Base-by-base conservation (phyloP, 106 monocot genomes). In the Dendrobium huoshanense region DNA sequence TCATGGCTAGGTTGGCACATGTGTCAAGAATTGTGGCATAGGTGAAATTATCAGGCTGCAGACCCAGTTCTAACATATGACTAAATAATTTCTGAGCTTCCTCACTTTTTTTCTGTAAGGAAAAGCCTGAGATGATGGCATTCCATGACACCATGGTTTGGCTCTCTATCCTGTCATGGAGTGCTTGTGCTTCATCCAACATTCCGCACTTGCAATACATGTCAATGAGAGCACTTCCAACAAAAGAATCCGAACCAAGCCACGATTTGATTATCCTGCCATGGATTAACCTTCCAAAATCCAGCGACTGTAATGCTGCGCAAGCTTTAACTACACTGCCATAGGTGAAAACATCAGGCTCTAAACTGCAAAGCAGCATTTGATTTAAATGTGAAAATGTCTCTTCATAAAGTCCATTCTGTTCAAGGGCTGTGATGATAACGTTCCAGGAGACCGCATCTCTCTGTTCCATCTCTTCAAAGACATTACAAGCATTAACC, bases 321-420 rank as follows among this genome's bases (percentile, higher is more conserved):
- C 97, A 98, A 83, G 94, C 92, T 84, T 98, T 98, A n/a, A 98
- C 87, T 64, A 91, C 91, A 77, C 91, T 94, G 31, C 97, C 97
- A 79, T 88, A 98, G 55, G 97, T 98, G 85, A 98, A 98, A 55
- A 85, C 94, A 82, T 98, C 90, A 27, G 97, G 94, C 77, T 86
- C 79, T 80, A 98, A 85, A 20, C 91, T 82, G 27, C 80, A 83
- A 5, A 10, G 45, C 47, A 96, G 67, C 96, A 96, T 96, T 45
- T 82, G 68, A 83, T 87, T 61, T 15, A 88, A 94, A 80, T 85
- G 80, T 19, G 77, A n/a, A 42, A 96, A 81, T 20, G 92, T 88
- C n/a, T 86, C 92, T 41, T 92, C 86, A 55, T 85, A 92, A 7
- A 41, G 68, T 24, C 81, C 88, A 55, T 98, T 98, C 75, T 92